Percentiles rank a stretch among this genome's conserved stretches.
These are phyloP conservation scores for Pugionium cornutum DNA, from an alignment of 345 rosid species.

Conservation along the genomic window DNA sequence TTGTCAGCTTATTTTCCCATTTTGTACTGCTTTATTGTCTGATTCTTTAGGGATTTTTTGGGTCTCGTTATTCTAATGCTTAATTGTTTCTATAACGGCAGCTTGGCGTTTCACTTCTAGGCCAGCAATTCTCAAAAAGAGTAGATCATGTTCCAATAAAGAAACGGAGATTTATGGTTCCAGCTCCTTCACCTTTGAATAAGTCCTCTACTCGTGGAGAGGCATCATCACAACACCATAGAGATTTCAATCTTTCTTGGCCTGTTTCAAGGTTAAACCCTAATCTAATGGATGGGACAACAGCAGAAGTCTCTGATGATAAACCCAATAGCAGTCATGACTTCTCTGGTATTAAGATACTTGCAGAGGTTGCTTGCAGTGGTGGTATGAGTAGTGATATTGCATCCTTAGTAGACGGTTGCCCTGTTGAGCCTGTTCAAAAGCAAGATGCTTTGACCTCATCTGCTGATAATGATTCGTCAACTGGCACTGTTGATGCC, in stretches of 20 bases:
- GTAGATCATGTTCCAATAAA: constrained; percentile 55
- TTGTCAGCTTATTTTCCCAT: not conserved
- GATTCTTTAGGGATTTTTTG: not conserved
- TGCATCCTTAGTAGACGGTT: constrained; percentile 22
- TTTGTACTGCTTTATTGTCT: not conserved
- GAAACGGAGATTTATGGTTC: constrained; percentile 52
- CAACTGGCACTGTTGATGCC: constrained; percentile 24
- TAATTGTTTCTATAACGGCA: constrained; percentile 36
- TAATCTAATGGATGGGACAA: constrained; percentile 22
- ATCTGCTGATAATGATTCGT: constrained; percentile 21
- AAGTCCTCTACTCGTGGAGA: constrained; percentile 26
- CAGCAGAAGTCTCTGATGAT: constrained; percentile 22
- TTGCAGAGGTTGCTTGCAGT: constrained; percentile 63
- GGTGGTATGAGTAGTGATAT: constrained; percentile 38
- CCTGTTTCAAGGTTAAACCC: constrained; percentile 27
- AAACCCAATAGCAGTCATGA: constrained; percentile 42
- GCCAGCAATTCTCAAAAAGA: constrained; percentile 50
- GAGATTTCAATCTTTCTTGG: constrained; percentile 2
- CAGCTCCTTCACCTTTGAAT: constrained; percentile 42
- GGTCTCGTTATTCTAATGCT: not conserved
- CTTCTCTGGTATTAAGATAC: constrained; percentile 69
- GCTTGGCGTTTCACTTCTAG: constrained; percentile 59
- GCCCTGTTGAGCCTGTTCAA: constrained; percentile 17
- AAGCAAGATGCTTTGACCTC: constrained; percentile 10
- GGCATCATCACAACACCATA: constrained; percentile 25